Evolutionary conservation across 495 filamentous ascomycete genomes (phyloP), one percentile per base, ranked within the genome.

Genomic region (Trichocladium antarcticum): DNA sequence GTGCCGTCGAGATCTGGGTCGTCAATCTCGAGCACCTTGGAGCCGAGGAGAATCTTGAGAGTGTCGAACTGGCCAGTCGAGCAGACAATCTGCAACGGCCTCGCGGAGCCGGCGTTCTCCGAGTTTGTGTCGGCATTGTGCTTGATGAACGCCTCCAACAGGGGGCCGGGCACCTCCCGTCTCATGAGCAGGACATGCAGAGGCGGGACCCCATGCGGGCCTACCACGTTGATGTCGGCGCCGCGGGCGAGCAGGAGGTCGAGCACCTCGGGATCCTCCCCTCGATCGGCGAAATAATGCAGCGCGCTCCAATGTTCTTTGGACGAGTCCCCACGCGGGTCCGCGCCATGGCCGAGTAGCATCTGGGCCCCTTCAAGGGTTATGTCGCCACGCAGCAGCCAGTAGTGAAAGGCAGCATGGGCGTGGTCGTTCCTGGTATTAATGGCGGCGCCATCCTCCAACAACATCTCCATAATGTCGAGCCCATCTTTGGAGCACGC

Each of bases 381-480:
- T 6, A 41, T 31, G 4, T 43, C 42, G 7, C 19, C 36, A 17
- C 21, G 5, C 0, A 6, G 12, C 7, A 55, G 8, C 44, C 45
- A 55, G 15, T 16, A 17, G 6, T 50, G 40, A 1, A 55, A 35
- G 5, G 52, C 37, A 1, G n/a, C 41, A 9, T 9, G 17, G 0
- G 16, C 42, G 0, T 6, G 24, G 0, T 15, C 38, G 36, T 43
- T 41, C 12, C 39, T 29, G 24, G 56, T 29, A 38, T 75, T 71
- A 16, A 79, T 59, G 46, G 73, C 59, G 6, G 76, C 75, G 2
- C 67, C 63, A 47, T 68, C 61, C n/a, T 63, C 50, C 32, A 80
- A 45, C 12, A 82, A 55, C 41, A 79, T 45, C 47, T 65, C 56
- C 21, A 80, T 66, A 12, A 76, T 71, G 39, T 74, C 68, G 1